These are phyloP conservation scores for Oryza nivara DNA, from an alignment of 176 grass and related monocot species.

Conservation along the genomic window DNA sequence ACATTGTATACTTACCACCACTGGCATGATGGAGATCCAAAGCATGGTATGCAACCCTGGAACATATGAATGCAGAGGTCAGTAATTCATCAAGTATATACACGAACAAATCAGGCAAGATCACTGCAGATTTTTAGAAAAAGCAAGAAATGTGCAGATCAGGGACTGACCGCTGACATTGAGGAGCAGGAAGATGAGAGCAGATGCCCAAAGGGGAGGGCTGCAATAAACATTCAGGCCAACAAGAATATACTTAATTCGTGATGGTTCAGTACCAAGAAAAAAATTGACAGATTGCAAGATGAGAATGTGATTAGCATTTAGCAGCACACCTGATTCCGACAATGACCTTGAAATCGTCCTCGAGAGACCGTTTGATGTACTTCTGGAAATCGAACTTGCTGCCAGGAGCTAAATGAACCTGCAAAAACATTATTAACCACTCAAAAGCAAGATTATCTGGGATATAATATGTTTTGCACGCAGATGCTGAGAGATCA, in stretches of 20 bases:
- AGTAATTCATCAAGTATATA: neutral
- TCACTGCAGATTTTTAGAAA: neutral
- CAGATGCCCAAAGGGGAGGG: slow-evolving; percentile 76
- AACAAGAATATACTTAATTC: neutral
- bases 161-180: slow-evolving; percentile 65
- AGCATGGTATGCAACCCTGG: slow-evolving; percentile 83
- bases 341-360: slow-evolving; percentile 98
- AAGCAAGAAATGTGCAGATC: neutral
- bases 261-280: neutral
- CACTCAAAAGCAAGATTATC: neutral
- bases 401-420: slow-evolving; percentile 89
- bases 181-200: slow-evolving; percentile 75
- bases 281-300: neutral
- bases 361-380: slow-evolving; percentile 91
- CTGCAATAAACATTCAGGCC: slow-evolving; percentile 44
- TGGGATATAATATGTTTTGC: neutral
- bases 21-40: slow-evolving; percentile 82
- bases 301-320: neutral
- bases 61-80: neutral
- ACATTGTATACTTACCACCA: slow-evolving; percentile 53
- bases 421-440: slow-evolving; percentile 43
- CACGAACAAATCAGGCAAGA: neutral
- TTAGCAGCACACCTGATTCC: slow-evolving; percentile 65
- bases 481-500: neutral
- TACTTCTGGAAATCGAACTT: slow-evolving; percentile 99